Evolutionary conservation across 2,329 filamentous ascomycete genomes (phyloP), one percentile per base, ranked within the genome.

Genomic region (Paraphaeosphaeria minitans): DNA sequence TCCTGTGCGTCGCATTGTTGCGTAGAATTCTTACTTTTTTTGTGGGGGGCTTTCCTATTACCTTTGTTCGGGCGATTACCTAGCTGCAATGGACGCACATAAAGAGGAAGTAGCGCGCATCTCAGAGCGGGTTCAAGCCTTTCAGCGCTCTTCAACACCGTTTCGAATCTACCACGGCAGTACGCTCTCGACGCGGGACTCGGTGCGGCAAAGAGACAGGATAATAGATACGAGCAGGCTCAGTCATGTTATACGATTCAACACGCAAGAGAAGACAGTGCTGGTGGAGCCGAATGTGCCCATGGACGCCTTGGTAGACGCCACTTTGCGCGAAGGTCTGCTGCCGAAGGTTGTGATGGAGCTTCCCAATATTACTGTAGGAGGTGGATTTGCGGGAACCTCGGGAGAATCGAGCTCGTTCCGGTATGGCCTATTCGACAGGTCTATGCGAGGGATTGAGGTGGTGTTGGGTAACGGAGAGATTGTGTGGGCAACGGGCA

Each of bases 281-380:
- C 66, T 86, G 0, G 87, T 89, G 0, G 87, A 91, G 67, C 87
- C 88, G 0, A 91, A 90, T 63, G 87, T 91, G 3, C 80, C 86
- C 0, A 90, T 91, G 87, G 87, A 89, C 58, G 77, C 77, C 0
- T 79, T 91, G 1, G 83, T 90, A 0, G 80, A 83, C 54, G 84
- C 82, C 1, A 87, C 87, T 0, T 66, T 87, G 48, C 72, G 76
- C 4, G 69, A 85, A 50, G 83, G 83, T 0, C 76, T 90, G 0
- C 74, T 91, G 0, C 87, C 84, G 0, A 84, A 83, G 0, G 87
- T 91, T 0, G 87, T 91, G 4, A 89, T 90, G 85, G 88, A 91
- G 66, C 88, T 91, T 51, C 87, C 87, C 0, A 87, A 87, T 0
- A 91, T 90, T 61, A 91, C 88, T 0, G 84, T 84, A 0, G 88